Base-by-base conservation (phyloP, 1,284 basidiomycete genomes). In the Ganoderma meredithae region DNA sequence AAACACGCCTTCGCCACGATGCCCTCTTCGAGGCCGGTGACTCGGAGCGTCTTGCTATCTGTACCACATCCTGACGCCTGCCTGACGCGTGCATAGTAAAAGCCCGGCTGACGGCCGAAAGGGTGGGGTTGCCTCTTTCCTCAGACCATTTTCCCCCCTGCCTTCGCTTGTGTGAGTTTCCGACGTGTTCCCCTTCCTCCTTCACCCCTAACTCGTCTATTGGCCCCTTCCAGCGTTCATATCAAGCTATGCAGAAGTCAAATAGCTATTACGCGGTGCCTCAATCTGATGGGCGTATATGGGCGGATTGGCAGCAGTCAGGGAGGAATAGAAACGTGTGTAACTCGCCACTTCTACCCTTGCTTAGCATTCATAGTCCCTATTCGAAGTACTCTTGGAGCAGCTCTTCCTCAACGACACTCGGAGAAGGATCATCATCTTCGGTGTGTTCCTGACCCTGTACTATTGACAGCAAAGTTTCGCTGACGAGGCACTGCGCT, bases 1-100 rank as follows among this genome's bases (percentile, higher is more conserved):
- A 75, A 75, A 68, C 76, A 77, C 75, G 76, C 75, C 73, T 73
- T 58, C 40, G 31, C 63, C 75, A 73, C 72, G 74, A 72, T 72
- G 68, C 63, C 36, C 53, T 58, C 40, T 64, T 31, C 36, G 55
- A 63, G 63, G 63, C 71, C 68, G 66, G 60, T 71, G 66, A 71
- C 71, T 71, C 71, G 69, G 66, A 63, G 44, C 63, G 66, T 62
- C 61, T 56, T 64, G 47, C 56, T 67, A 68, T 72, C 67, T 68
- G 62, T 69, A 70, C 72, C 66, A 58, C 66, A 71, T 72, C 33
- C 64, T 73, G 73, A 72, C 72, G 71, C 73, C 69, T 59, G 70
- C 53, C 63, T 71, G 62, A 67, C 71, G 70, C 72, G 71, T 72
- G 70, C 68, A 66, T 73, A 69, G 71, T 65, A 71, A 67, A 64